Percentiles rank a stretch among this genome's conserved stretches.
Evolutionary conservation across 306 rosid genomes (phyloP).

Genomic region (Hippophae rhamnoides): DNA sequence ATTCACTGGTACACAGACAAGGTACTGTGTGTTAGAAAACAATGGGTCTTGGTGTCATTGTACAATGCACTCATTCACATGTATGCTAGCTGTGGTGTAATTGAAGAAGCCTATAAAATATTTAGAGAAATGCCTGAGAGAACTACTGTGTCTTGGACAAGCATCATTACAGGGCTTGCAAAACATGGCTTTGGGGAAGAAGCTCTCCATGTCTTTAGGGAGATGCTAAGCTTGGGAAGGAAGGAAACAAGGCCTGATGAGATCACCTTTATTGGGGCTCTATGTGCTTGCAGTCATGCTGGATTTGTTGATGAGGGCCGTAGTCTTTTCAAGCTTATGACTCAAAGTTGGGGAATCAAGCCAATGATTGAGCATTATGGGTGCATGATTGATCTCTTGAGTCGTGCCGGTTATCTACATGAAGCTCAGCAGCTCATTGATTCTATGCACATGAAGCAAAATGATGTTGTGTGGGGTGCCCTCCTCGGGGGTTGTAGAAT

Average conservation of each 20-base stretch:
- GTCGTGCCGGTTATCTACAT: constrained; percentile 68
- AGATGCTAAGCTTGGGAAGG: constrained; percentile 38
- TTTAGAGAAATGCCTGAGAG: constrained; percentile 42
- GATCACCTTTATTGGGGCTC: constrained; percentile 8
- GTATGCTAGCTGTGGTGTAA: constrained; percentile 62
- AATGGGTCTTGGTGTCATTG: constrained; percentile 37
- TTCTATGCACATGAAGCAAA: constrained; percentile 67
- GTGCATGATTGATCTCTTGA: constrained; percentile 78
- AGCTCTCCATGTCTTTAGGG: constrained; percentile 48
- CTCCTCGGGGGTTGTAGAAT: constrained; percentile 64
- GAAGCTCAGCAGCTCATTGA: constrained; percentile 53
- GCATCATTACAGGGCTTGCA: constrained; percentile 60
- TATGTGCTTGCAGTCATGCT: constrained; percentile 71
- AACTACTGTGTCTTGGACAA: constrained; percentile 67
- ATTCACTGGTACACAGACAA: constrained; percentile 40
- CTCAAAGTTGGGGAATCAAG: constrained; percentile 35
- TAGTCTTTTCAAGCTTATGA: constrained; percentile 46
- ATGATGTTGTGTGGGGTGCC: constrained; percentile 66
- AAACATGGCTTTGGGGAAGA: constrained; percentile 61
- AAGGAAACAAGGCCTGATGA: constrained; percentile 55
- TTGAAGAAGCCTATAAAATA: constrained; percentile 40
- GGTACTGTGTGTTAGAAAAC: constrained; percentile 19
- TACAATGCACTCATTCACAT: constrained; percentile 72
- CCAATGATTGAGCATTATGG: constrained; percentile 76
- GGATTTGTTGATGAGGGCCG: constrained; percentile 58